Evolutionary conservation across 306 rosid species (phyloP).

Genomic region (Arachis stenosperma): DNA sequence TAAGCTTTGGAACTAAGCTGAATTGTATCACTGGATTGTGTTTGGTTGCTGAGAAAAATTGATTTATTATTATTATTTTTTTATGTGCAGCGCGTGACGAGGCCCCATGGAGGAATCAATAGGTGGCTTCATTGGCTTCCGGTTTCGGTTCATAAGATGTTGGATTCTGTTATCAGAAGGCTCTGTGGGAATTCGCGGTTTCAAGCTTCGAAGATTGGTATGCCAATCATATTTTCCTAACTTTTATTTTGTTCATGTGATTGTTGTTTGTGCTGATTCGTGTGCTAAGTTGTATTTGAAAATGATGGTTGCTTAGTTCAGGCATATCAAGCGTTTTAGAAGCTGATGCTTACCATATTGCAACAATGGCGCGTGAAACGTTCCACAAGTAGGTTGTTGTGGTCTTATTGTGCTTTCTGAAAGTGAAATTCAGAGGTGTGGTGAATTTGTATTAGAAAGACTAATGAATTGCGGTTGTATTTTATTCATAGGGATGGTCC

Average conservation of each 20-base stretch:
- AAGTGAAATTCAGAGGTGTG: not conserved
- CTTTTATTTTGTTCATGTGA: not conserved
- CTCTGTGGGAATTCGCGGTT: conserved; percentile 39
- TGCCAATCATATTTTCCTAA: not conserved
- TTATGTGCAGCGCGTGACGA: conserved; percentile 66
- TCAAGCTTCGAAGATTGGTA: conserved; percentile 52
- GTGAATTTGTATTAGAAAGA: conserved; percentile 8
- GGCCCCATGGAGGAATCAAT: conserved; percentile 86
- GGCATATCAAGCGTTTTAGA: conserved; percentile 63
- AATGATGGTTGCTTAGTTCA: conserved; percentile 49
- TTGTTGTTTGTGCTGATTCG: conserved; percentile 1
- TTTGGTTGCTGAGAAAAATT: conserved; percentile 12
- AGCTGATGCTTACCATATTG: conserved; percentile 82
- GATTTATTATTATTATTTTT: not conserved
- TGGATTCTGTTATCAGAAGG: conserved; percentile 47
- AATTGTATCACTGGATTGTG: not conserved
- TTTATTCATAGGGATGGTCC: conserved; percentile 71
- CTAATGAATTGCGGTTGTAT: conserved; percentile 2
- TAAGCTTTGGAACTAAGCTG: conserved; percentile 39
- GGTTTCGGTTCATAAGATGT: conserved; percentile 65
- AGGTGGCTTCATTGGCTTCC: conserved; percentile 91
- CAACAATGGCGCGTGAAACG: conserved; percentile 66
- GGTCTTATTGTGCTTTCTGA: not conserved
- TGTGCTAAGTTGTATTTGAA: conserved; percentile 19
- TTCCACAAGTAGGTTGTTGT: conserved; percentile 59